Percentiles rank a stretch among this genome's conserved stretches.
These are phyloP conservation scores for Sugiyamaella sp. DNA, from an alignment of 1,139 yeast genomes.

Conservation along the genomic window DNA sequence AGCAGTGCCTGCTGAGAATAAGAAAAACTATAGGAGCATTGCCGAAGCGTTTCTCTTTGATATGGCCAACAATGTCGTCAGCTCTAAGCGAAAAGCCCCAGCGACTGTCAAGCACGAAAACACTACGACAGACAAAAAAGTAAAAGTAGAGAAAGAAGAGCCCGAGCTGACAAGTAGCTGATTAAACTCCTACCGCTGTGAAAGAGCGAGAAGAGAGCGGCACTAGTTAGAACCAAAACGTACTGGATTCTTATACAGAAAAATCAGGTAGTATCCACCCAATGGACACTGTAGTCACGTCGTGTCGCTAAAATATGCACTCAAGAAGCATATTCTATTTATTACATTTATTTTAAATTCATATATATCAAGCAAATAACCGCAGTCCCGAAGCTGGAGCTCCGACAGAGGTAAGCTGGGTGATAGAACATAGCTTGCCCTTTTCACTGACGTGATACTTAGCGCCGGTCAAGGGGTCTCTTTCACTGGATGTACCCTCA, in stretches of 20 bases:
- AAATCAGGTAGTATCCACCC: too few relatives aligned
- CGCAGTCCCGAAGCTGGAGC: constrained; percentile 96
- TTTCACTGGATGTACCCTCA: constrained; percentile 65
- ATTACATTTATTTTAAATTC: constrained; percentile 3
- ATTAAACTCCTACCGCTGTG: too few relatives aligned
- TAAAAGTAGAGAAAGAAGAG: too few relatives aligned
- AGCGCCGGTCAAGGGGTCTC: constrained; percentile 92
- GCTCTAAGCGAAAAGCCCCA: neutral
- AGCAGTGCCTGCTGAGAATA: constrained; percentile 12
- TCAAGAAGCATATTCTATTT: neutral
- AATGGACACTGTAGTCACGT: too few relatives aligned
- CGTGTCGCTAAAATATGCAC: too few relatives aligned
- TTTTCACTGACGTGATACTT: constrained; percentile 74
- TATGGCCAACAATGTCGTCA: neutral
- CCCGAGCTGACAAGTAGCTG: too few relatives aligned
- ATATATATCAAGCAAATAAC: constrained; percentile 14
- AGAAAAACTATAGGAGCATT: constrained; percentile 3
- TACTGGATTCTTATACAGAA: too few relatives aligned
- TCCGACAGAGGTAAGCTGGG: constrained; percentile 79
- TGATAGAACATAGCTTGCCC: constrained; percentile 78
- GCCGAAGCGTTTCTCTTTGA: neutral
- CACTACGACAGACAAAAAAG: too few relatives aligned
- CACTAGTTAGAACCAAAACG: too few relatives aligned
- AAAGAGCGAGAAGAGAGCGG: neutral
- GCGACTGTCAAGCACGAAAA: too few relatives aligned